phyloP scores from a whole-genome alignment of 306 rosid species.

The Quercus variabilis region DNA sequence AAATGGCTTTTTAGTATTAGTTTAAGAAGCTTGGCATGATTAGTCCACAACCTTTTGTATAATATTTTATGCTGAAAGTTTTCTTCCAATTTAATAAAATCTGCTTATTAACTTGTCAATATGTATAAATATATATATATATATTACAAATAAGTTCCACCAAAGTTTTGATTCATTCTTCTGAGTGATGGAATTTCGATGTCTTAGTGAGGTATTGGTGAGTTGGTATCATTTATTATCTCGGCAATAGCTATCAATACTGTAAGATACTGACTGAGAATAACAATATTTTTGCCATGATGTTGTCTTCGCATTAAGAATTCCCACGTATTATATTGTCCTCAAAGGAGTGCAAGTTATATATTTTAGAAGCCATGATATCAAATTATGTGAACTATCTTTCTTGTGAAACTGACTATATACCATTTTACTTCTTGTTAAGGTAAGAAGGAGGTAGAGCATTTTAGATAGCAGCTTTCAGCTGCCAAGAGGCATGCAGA shows the following conservation, averaged over 20 bases:
- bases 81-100: too few species aligned
- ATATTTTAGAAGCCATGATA: background rate
- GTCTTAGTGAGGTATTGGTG: background rate
- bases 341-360: background rate
- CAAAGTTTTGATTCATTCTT: background rate
- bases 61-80: too few species aligned
- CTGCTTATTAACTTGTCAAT: too few species aligned
- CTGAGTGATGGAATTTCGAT: background rate
- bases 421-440: constrained; percentile 24
- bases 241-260: background rate
- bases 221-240: background rate
- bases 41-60: too few species aligned
- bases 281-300: background rate
- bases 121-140: too few species aligned
- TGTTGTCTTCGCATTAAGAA: background rate
- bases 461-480: constrained; percentile 47
- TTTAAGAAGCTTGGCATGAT: too few species aligned
- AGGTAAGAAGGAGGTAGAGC: constrained; percentile 66
- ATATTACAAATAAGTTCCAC: too few species aligned
- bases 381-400: background rate
- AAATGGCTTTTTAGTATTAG: too few species aligned
- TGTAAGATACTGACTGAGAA: background rate
- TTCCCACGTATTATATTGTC: background rate
- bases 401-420: background rate
- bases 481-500: constrained; percentile 59